Evolutionary conservation across 306 rosid species (phyloP), one percentile per base, ranked within the genome.

Genomic region (Fragaria vesca): DNA sequence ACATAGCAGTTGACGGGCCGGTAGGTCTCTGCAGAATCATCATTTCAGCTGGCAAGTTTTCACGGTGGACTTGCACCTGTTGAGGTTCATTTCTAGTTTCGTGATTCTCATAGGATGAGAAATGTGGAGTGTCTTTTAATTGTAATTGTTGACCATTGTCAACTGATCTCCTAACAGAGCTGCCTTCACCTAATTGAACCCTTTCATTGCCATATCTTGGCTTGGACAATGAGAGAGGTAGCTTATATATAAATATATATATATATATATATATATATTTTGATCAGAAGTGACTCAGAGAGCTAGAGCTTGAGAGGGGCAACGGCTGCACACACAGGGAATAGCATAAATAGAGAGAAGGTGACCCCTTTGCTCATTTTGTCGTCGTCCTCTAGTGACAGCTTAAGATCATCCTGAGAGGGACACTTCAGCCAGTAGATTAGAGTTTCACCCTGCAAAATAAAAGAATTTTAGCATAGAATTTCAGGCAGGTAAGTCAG

Each of bases 371-470:
- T 38, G 66, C 24, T 2, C 8, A 24, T 70, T 54, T 58, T 21
- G 32, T 58, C 34, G 3, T 18, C 24, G 67, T 54, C 91, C 54
- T 84, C 79, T 81, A 69, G 85, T 82, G 66, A 80, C 89, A 82
- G 88, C 90, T 77, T 50, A 8, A 38, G 42, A 43, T 38, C 65
- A 24, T 12, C 36, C 20, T 45, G 57, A 75, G 21, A 65, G 84
- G 86, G 89, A 82, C 91, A 82, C 86, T 82, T 84, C 2, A 51
- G 87, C 90, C 93, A 75, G 86, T 30, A 8, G 72, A n/a, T 57
- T 57, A 57, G 89, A 79, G 84, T 85, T 84, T 91, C 75, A 81
- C 89, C 12, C 86, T 89, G 90, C 82, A 89, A 93, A 87, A 84
- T 80, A 75, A 79, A 81, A 65, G 79, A 88, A 85, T 80, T 17